Conservation (phyloP, 257 asterid genomes). For the Solanum acaule region DNA sequence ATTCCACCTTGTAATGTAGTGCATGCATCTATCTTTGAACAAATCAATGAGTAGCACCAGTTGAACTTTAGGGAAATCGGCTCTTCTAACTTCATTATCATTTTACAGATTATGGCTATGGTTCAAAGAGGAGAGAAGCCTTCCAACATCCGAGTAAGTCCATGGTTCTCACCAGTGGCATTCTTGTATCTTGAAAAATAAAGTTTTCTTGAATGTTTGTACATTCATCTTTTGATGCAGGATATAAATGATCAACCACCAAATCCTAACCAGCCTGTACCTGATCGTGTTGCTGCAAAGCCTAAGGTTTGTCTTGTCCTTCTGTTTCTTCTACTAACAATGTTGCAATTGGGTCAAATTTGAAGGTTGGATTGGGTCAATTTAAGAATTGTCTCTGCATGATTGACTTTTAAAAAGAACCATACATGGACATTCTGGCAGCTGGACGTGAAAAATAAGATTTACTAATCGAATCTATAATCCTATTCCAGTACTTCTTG, state of each 20-base stretch:
- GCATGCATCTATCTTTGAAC: not conserved
- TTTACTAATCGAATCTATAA: not conserved
- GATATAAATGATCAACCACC: constrained; percentile 92
- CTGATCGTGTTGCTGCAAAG: constrained; percentile 59
- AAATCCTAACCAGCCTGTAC: constrained; percentile 76
- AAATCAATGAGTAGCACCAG: not conserved
- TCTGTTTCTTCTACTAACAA: not conserved
- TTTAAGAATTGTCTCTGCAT: not conserved
- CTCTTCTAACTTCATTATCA: not conserved
- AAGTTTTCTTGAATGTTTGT: not conserved
- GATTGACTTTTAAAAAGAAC: not conserved
- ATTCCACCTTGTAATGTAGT: not conserved
- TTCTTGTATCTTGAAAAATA: not conserved
- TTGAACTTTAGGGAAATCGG: not conserved
- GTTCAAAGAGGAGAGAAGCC: constrained; percentile 95
- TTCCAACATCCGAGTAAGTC: constrained; percentile 71
- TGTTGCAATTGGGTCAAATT: not conserved
- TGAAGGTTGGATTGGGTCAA: not conserved
- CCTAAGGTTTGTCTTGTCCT: constrained; percentile 53
- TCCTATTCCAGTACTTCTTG: not conserved
- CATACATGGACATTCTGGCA: not conserved
- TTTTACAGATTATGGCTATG: constrained; percentile 82
- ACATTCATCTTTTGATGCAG: constrained; percentile 25
- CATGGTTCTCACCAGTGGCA: not conserved
- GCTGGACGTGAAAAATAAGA: not conserved